Evolutionary conservation across 495 filamentous ascomycete genomes (phyloP), one percentile per base, ranked within the genome.

Genomic region (Neurospora pannonica): DNA sequence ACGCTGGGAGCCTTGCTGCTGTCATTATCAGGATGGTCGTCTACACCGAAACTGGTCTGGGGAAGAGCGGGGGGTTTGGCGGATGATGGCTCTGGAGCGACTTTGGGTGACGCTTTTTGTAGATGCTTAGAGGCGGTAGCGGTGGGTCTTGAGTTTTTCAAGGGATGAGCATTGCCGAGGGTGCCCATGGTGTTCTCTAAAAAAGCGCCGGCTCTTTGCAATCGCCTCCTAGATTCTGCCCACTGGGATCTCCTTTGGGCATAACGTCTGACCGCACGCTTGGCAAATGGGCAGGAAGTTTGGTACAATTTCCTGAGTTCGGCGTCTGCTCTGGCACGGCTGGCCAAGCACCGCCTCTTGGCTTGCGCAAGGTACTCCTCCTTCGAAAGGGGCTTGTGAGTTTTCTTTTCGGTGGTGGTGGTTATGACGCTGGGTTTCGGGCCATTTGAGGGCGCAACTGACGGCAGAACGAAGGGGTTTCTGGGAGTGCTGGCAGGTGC

Each of bases 281-380:
- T 67, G 13, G 28, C 13, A 19, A 4, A 34, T 31, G 54, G 54
- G 15, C 15, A 15, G 1, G 13, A 5, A 5, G 24, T 67, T 34
- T 42, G 42, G 54, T 73, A 73, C 46, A 72, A 15, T 13, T 60
- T 48, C 31, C 70, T 72, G 31, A 75, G 71, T 10, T 54, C 21
- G n/a, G 71, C 37, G 21, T 70, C 31, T n/a, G 38, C 28, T 73
- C 48, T 75, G 38, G 39, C 38, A 62, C 71, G 74, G 24, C 34
- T 71, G 9, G 38, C 36, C 13, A 40, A 15, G n/a, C 60, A 67
- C 21, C 70, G 73, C 11, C 62, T 40, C 38, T 73, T 37, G 70
- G 24, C 21, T 54, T 73, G 24, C 19, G 67, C 24, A 71, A 74
- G 60, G 54, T 67, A 67, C 28, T 67, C 54, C 7, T 67, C 54